Conservation (phyloP, 805 yeast genomes). For the Zygosaccharomyces bailii region DNA sequence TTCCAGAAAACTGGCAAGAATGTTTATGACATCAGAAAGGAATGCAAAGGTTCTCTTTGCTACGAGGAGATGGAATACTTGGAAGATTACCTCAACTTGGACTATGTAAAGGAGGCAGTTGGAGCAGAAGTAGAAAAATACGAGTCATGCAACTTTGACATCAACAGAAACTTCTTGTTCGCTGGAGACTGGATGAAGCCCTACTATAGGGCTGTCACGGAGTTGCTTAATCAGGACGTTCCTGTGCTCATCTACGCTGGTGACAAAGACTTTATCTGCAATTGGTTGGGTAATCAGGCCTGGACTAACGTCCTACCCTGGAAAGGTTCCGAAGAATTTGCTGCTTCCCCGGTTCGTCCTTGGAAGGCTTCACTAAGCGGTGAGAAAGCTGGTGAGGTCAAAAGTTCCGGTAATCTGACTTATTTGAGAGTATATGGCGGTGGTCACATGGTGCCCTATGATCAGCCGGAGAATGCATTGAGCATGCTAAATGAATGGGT, state of each 20-base stretch:
- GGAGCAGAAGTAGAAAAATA: constrained; percentile 87
- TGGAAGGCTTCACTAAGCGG: constrained; percentile 46
- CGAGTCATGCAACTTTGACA: constrained; percentile 71
- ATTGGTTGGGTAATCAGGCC: constrained; percentile 91
- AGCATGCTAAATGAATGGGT: constrained; percentile 88
- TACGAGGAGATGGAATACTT: constrained; percentile 75
- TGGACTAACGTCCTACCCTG: constrained; percentile 78
- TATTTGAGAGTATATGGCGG: constrained; percentile 83
- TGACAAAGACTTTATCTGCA: constrained; percentile 93
- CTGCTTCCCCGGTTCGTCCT: constrained; percentile 40
- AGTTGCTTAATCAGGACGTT: constrained; percentile 63
- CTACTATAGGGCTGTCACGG: constrained; percentile 70
- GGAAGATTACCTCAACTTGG: constrained; percentile 73
- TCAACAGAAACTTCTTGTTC: constrained; percentile 74
- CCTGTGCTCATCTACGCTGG: constrained; percentile 93
- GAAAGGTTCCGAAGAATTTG: constrained; percentile 54
- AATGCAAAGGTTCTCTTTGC: constrained; percentile 74
- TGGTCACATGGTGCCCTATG: constrained; percentile 95
- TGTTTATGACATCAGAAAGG: constrained; percentile 82
- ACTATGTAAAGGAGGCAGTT: constrained; percentile 70
- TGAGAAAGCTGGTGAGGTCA: constrained; percentile 62
- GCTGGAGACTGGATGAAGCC: constrained; percentile 94
- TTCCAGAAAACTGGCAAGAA: constrained; percentile 83
- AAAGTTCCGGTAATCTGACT: constrained; percentile 65
- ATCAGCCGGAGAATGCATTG: constrained; percentile 74